Base-by-base conservation (phyloP, 2,329 filamentous ascomycete genomes). In the Ceratocystis destructans region DNA sequence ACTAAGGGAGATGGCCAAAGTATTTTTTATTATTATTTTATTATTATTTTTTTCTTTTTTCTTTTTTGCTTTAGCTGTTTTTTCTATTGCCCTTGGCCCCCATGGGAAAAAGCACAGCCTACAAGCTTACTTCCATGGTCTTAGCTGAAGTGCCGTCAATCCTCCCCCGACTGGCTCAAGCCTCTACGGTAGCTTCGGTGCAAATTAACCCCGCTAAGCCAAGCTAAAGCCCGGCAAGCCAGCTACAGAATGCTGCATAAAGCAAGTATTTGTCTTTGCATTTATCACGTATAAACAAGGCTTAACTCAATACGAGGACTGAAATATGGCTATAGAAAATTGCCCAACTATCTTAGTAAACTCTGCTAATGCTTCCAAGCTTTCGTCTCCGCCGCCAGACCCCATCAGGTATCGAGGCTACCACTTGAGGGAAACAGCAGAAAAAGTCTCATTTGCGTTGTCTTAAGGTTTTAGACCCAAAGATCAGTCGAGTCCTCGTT, bases 41-140 rank as follows among this genome's bases (percentile, higher is more conserved):
- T 31, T 37, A 41, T 59, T 37, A 3, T 15, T 59, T n/a, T 20
- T 31, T 59, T 59, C 37, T 8, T 25, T 2, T 15, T 12, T 17
- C 10, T 37, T 28, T 31, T 59, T 59, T 59, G 12, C 37, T 5
- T 15, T 12, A 37, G 2, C 33, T 37, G 10, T 37, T 41, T 12
- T 3, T 41, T 41, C 37, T 12, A 15, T 15, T 41, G 28, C 55
- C 48, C 25, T 28, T 53, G 28, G 28, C 6, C 5, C 28, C 4
- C n/a, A 17, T 59, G 37, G 4, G 55, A n/a, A 53, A 22, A 8
- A 37, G 55, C 25, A 59, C n/a, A 59, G 55, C 55, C 55, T 33
- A 37, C 55, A 59, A 59, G 55, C 55, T 59, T 59, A 59, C 55
- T 59, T 59, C 31, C 37, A 15, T 41, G 12, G n/a, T 8, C 55